Evolutionary conservation across 768 basidiomycete species (phyloP).

Genomic region (Mrakia gelida): DNA sequence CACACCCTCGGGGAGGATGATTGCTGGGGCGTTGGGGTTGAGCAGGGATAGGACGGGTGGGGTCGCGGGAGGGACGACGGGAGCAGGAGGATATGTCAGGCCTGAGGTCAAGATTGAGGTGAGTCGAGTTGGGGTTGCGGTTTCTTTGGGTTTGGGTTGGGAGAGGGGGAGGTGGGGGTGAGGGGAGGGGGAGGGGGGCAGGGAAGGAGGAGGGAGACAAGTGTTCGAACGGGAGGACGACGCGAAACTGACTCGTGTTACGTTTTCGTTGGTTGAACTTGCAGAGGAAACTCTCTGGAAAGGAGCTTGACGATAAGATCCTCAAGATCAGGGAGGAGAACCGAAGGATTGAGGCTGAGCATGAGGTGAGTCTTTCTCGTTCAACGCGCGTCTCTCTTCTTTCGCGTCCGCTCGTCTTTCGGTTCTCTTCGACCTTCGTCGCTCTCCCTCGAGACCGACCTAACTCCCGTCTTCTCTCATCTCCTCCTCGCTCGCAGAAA

Average conservation of each 20-base stretch:
- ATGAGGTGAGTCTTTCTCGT: background rate
- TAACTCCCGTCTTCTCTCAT: background rate
- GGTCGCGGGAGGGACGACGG: background rate
- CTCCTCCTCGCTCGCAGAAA: background rate
- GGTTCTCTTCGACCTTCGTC: background rate
- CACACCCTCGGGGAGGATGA: background rate
- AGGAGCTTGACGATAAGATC: conserved; percentile 9
- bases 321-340: background rate
- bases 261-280: background rate
- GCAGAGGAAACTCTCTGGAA: background rate
- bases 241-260: background rate
- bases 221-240: too few species aligned
- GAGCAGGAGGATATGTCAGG: conserved; percentile 1
- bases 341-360: conserved; percentile 1
- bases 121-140: too few species aligned
- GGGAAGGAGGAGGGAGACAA: too few species aligned
- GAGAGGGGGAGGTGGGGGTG: too few species aligned
- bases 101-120: background rate
- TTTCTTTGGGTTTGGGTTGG: background rate
- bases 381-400: too few species aligned
- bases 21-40: background rate
- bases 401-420: background rate
- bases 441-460: background rate
- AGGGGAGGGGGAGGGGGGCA: too few species aligned
- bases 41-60: background rate